phyloP scores from a whole-genome alignment of 495 filamentous ascomycete genomes.

The Lasiosphaeriaceae sp. region DNA sequence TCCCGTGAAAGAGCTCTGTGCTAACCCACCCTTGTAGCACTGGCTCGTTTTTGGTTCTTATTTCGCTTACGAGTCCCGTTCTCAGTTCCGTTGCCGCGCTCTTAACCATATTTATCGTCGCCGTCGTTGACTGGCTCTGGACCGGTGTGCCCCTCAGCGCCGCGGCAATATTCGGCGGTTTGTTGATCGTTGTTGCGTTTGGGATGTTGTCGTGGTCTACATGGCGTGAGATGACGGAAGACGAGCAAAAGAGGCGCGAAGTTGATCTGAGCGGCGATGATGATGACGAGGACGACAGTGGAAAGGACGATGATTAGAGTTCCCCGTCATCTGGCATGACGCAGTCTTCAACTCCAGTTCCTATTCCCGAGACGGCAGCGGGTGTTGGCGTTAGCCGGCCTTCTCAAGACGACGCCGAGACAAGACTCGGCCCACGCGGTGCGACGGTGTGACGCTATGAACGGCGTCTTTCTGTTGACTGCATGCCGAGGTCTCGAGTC shows the following conservation, averaged over 20 bases:
- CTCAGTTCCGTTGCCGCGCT: slow-evolving; percentile 87
- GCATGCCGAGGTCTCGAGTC: too few relatives aligned
- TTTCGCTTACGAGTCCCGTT: slow-evolving; percentile 87
- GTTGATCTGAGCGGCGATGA: slow-evolving; percentile 23
- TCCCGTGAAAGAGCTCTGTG: too few relatives aligned
- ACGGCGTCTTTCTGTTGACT: too few relatives aligned
- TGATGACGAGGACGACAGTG: slow-evolving; percentile 12
- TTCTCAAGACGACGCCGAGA: too few relatives aligned
- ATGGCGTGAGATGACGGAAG: slow-evolving; percentile 87
- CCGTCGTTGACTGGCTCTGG: slow-evolving; percentile 80
- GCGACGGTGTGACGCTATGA: too few relatives aligned
- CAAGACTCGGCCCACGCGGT: too few relatives aligned
- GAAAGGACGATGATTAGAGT: slow-evolving; percentile 10
- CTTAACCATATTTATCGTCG: slow-evolving; percentile 94
- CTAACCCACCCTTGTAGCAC: slow-evolving; percentile 49
- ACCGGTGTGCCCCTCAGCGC: slow-evolving; percentile 69
- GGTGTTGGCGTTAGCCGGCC: too few relatives aligned
- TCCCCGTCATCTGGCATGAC: too few relatives aligned
- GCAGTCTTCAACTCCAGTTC: too few relatives aligned
- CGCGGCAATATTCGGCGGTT: slow-evolving; percentile 75
- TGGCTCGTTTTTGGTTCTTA: slow-evolving; percentile 89
- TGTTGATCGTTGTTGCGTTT: slow-evolving; percentile 84
- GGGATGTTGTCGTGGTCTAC: slow-evolving; percentile 83
- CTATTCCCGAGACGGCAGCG: too few relatives aligned
- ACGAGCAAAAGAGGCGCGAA: slow-evolving; percentile 53